Percentiles rank a stretch among this genome's conserved stretches.
These are phyloP conservation scores for Xylariaceae sp. DNA, from an alignment of 2,329 filamentous ascomycete genomes.

Conservation along the genomic window DNA sequence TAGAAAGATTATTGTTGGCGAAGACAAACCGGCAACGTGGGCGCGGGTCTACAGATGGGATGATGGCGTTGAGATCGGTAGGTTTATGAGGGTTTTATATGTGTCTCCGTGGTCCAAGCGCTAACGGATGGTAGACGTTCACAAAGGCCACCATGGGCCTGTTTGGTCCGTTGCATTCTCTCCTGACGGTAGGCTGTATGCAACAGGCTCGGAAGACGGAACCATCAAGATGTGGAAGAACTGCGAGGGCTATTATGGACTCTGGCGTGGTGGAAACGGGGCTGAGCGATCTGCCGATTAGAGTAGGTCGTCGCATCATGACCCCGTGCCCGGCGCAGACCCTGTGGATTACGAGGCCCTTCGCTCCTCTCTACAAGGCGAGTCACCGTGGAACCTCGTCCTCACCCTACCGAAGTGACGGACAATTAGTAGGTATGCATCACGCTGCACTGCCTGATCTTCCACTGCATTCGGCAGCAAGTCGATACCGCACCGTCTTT, in stretches of 20 bases:
- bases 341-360: slow-evolving; percentile 7
- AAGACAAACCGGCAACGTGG: slow-evolving; percentile 86
- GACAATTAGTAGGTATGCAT: slow-evolving; percentile 6
- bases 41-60: slow-evolving; percentile 92
- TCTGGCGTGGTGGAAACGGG: slow-evolving; percentile 50
- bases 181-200: slow-evolving; percentile 92
- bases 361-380: slow-evolving; percentile 11
- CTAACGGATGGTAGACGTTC: slow-evolving; percentile 59
- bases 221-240: slow-evolving; percentile 91
- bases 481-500: slow-evolving; percentile 6
- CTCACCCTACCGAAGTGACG: slow-evolving; percentile 4
- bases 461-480: slow-evolving; percentile 9
- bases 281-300: slow-evolving; percentile 38
- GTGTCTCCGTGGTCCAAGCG: background rate
- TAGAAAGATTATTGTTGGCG: slow-evolving; percentile 82
- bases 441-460: background rate
- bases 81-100: slow-evolving; percentile 27
- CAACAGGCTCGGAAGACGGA: slow-evolving; percentile 93
- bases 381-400: slow-evolving; percentile 17
- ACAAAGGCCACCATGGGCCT: slow-evolving; percentile 95
- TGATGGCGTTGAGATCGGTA: slow-evolving; percentile 71
- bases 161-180: slow-evolving; percentile 96
- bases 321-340: slow-evolving; percentile 16
- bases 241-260: slow-evolving; percentile 60
- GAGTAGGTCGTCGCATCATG: slow-evolving; percentile 25